These are phyloP conservation scores for Aspergillus ostianus DNA, from an alignment of 495 filamentous ascomycete genomes.

Conservation along the genomic window DNA sequence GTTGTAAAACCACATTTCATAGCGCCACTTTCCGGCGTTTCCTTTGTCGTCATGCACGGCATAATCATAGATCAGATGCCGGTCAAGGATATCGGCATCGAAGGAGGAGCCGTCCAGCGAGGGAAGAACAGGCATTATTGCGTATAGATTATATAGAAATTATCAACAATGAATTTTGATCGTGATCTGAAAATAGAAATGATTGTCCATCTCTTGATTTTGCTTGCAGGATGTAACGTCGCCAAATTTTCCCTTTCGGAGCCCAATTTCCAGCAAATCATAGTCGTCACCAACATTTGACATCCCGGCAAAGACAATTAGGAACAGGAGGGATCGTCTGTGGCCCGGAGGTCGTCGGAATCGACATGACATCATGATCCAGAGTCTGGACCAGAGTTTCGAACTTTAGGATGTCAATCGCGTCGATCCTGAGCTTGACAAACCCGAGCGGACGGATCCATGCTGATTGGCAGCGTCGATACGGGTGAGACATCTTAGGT, in stretches of 20 bases:
- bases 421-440: conserved; percentile 7
- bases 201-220: background rate
- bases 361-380: conserved; percentile 7
- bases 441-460: conserved; percentile 2
- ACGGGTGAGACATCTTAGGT: background rate
- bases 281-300: background rate
- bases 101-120: conserved; percentile 27
- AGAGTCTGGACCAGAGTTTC: background rate
- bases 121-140: conserved; percentile 30
- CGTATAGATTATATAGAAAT: background rate
- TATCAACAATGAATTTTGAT: background rate
- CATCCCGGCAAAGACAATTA: background rate
- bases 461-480: background rate
- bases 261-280: background rate
- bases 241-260: background rate
- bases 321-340: background rate
- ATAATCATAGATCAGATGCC: conserved; percentile 45
- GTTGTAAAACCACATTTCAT: conserved; percentile 46
- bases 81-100: conserved; percentile 34
- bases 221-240: background rate
- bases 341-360: background rate
- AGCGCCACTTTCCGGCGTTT: conserved; percentile 42
- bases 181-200: background rate
- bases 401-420: conserved; percentile 4
- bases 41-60: conserved; percentile 27